phyloP scores from a whole-genome alignment of 257 asterid species.

The Solanum neorickii region DNA sequence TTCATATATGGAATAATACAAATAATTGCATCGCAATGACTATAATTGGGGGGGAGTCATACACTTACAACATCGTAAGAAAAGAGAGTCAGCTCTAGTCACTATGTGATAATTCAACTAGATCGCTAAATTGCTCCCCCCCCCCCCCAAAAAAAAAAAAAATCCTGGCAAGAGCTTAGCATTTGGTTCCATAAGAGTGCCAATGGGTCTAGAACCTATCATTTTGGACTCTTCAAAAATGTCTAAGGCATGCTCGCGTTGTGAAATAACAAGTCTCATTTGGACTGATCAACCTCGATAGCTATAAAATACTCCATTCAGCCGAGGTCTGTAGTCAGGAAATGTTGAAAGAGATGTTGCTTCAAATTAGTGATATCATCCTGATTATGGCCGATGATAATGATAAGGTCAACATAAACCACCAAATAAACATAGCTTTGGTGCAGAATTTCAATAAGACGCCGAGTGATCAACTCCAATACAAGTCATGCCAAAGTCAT shows the following conservation, averaged over 20 bases:
- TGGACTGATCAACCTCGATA: neutral
- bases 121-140: neutral
- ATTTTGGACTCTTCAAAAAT: neutral
- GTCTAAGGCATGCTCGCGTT: neutral
- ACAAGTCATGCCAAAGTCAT: neutral
- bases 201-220: neutral
- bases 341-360: neutral
- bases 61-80: neutral
- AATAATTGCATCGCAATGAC: neutral
- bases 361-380: neutral
- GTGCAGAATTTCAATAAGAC: neutral
- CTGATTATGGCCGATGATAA: neutral
- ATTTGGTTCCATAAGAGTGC: neutral
- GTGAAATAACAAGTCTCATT: neutral
- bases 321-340: neutral
- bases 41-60: neutral
- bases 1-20: too few relatives aligned
- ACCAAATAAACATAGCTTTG: neutral
- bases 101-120: neutral
- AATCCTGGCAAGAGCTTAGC: neutral
- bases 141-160: too few relatives aligned
- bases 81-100: neutral
- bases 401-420: neutral
- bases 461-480: neutral
- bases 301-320: neutral